Conservation (phyloP, 495 filamentous ascomycete genomes). For the Viridothelium virens region DNA sequence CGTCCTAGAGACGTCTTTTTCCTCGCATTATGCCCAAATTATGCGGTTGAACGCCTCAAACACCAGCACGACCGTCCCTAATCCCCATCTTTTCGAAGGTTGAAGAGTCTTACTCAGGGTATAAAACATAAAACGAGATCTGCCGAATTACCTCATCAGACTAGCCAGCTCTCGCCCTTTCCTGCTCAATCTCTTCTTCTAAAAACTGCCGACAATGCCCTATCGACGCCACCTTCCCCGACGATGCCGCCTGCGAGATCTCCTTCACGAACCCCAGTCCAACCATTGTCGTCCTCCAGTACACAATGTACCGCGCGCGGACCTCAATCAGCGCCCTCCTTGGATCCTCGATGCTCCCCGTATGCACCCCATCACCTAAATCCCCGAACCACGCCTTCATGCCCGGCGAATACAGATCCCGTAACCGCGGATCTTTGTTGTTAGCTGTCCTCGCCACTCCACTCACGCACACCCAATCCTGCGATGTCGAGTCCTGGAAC, state of each 20-base stretch:
- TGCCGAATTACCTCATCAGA: not conserved
- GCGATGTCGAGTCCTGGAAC: conserved; percentile 36
- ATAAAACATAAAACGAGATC: not conserved
- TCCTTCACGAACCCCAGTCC: conserved; percentile 29
- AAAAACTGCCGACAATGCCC: conserved; percentile 29
- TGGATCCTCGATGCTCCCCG: conserved; percentile 36
- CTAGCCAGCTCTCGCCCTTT: conserved; percentile 18
- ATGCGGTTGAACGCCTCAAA: not conserved
- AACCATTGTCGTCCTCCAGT: conserved; percentile 29
- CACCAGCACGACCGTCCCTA: not conserved
- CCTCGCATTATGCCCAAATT: not conserved
- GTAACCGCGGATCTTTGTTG: conserved; percentile 38
- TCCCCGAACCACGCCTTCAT: conserved; percentile 42
- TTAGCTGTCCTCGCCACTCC: conserved; percentile 29
- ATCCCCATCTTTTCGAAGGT: not conserved
- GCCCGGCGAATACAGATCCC: conserved; percentile 33
- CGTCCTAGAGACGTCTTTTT: not conserved
- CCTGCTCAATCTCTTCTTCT: conserved; percentile 28
- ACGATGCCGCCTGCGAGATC: conserved; percentile 24
- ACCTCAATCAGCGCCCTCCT: conserved; percentile 37
- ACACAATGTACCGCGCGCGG: conserved; percentile 31
- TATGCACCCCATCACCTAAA: conserved; percentile 40
- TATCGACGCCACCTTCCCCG: conserved; percentile 30
- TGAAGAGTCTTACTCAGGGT: not conserved
- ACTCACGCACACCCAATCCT: conserved; percentile 38